Conservation (phyloP, 495 filamentous ascomycete species). For the Talaromyces thailandensis region DNA sequence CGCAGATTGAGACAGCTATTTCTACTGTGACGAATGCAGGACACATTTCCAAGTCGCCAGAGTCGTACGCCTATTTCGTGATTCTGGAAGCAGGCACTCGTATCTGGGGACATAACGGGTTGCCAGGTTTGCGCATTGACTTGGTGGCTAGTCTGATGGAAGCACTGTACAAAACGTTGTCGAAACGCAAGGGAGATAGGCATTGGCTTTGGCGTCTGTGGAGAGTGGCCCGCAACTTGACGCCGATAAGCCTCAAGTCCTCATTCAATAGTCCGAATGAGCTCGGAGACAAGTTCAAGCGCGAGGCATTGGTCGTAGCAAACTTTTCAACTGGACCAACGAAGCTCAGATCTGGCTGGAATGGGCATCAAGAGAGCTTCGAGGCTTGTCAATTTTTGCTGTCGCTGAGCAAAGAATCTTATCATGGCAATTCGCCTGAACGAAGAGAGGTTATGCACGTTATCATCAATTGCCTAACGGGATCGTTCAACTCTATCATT, state of each 20-base stretch:
- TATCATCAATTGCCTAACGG: background rate
- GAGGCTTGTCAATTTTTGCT: constrained; percentile 29
- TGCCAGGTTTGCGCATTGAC: constrained; percentile 6
- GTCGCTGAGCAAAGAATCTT: background rate
- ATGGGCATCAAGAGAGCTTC: constrained; percentile 25
- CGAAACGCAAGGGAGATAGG: constrained; percentile 26
- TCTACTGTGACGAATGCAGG: constrained; percentile 20
- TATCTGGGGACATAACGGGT: constrained; percentile 6
- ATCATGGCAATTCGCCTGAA: background rate
- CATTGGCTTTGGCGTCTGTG: constrained; percentile 43
- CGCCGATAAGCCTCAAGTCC: constrained; percentile 18
- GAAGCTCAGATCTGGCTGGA: constrained; percentile 10
- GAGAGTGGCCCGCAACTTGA: constrained; percentile 28
- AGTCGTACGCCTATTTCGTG: constrained; percentile 30
- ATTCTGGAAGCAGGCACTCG: constrained; percentile 29
- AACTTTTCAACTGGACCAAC: constrained; percentile 11
- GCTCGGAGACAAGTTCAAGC: background rate
- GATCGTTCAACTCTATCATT: background rate
- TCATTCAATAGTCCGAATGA: background rate
- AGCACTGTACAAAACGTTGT: constrained; percentile 19
- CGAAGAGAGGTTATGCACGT: background rate
- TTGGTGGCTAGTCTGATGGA: constrained; percentile 9
- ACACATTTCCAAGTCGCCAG: constrained; percentile 19
- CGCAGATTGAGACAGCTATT: constrained; percentile 25
- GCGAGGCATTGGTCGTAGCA: background rate